phyloP scores from a whole-genome alignment of 2,329 filamentous ascomycete genomes.

The Cytospora piceae region DNA sequence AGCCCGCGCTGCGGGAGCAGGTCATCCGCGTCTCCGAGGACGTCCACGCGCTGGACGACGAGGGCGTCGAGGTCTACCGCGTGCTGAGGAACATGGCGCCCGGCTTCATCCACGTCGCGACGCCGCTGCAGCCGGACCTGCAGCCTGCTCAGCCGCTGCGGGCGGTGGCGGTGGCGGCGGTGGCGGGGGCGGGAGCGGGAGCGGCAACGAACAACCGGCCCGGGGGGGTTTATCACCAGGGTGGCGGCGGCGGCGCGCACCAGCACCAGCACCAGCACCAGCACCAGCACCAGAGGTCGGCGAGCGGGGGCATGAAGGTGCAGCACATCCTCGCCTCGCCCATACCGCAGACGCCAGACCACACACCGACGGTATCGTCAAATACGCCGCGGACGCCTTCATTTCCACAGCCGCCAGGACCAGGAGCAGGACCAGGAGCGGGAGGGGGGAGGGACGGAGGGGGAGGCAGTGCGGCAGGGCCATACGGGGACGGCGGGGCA shows the following conservation, averaged over 20 bases:
- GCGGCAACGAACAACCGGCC: too few relatives aligned
- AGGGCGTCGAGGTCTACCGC: conserved; percentile 29
- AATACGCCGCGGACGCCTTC: conserved; percentile 28
- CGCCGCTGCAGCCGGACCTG: conserved; percentile 28
- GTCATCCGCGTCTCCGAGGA: conserved; percentile 26
- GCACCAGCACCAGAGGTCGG: conserved; percentile 14
- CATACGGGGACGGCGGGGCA: conserved; percentile 7
- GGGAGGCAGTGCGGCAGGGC: neutral
- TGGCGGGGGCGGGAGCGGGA: too few relatives aligned
- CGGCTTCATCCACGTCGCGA: conserved; percentile 25
- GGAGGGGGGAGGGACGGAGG: neutral
- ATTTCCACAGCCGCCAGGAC: conserved; percentile 4
- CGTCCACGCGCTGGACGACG: conserved; percentile 26
- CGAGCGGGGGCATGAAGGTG: conserved; percentile 20
- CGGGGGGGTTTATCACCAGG: too few relatives aligned
- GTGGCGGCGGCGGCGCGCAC: neutral
- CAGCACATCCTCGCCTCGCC: conserved; percentile 25
- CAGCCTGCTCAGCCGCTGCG: conserved; percentile 1
- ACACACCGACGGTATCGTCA: conserved; percentile 18
- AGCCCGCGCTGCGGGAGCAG: conserved; percentile 15
- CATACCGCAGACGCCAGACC: conserved; percentile 23
- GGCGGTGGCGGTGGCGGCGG: too few relatives aligned
- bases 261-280: conserved; percentile 9
- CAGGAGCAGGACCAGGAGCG: neutral
- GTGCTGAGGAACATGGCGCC: conserved; percentile 24